Percentiles rank a stretch among this genome's conserved stretches.
phyloP scores from a whole-genome alignment of 164 flowering plant genomes.

The Vitis rupestris region DNA sequence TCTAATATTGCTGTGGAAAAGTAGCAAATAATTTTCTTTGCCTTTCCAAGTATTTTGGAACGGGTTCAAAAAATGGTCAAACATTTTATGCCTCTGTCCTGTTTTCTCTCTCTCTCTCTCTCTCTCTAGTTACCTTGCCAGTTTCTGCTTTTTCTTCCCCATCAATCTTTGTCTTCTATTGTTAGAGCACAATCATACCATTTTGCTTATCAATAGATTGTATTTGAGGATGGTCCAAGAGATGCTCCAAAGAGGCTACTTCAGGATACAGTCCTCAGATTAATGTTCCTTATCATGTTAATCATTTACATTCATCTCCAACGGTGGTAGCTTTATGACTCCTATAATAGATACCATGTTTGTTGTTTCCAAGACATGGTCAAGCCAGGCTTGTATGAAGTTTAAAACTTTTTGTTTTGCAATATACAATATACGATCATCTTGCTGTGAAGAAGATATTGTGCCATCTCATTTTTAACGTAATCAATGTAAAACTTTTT shows the following conservation, averaged over 20 bases:
- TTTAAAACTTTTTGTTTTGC: too few species aligned
- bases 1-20: too few species aligned
- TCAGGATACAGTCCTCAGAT: neutral
- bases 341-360: slow-evolving; percentile 23
- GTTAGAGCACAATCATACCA: neutral
- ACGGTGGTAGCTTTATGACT: slow-evolving; percentile 9
- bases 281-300: neutral
- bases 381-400: slow-evolving; percentile 27
- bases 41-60: too few species aligned
- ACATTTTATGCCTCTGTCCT: too few species aligned
- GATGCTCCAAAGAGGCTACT: neutral
- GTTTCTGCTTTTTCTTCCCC: neutral
- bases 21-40: too few species aligned
- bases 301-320: slow-evolving; percentile 11
- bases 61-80: too few species aligned
- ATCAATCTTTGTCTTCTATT: neutral
- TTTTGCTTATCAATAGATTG: too few species aligned
- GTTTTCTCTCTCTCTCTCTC: slow-evolving; percentile 1
- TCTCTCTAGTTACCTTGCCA: neutral
- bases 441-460: too few species aligned
- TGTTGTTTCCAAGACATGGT: slow-evolving; percentile 33
- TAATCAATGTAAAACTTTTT: too few species aligned
- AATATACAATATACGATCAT: too few species aligned
- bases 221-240: neutral
- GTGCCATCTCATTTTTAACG: too few species aligned